These are phyloP conservation scores for Volutella citrinella DNA, from an alignment of 2,329 filamentous ascomycete species.

Conservation along the genomic window DNA sequence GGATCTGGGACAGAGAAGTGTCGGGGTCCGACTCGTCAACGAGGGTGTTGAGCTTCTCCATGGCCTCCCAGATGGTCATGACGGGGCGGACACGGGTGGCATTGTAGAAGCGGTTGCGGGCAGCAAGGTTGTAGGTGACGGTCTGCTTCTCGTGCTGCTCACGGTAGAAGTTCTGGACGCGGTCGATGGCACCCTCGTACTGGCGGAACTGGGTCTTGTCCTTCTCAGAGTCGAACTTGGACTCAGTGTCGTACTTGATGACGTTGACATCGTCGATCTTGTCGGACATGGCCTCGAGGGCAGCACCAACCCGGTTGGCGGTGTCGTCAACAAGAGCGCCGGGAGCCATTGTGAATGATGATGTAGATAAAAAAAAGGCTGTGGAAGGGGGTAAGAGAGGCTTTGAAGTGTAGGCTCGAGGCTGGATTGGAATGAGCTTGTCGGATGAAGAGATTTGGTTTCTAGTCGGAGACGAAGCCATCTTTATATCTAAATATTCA, in stretches of 20 bases:
- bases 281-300: conserved; percentile 49
- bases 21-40: conserved; percentile 92
- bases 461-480: too few species aligned
- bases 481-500: conserved; percentile 11
- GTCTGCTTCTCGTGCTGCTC: conserved; percentile 72
- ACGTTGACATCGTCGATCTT: conserved; percentile 51
- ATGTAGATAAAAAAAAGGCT: background rate
- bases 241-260: conserved; percentile 48
- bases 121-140: conserved; percentile 79
- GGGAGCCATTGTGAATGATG: conserved; percentile 23
- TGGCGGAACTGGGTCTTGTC: conserved; percentile 80
- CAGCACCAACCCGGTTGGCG: conserved; percentile 21
- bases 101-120: conserved; percentile 58
- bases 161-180: conserved; percentile 83
- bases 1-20: conserved; percentile 82
- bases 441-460: too few species aligned
- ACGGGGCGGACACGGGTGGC: conserved; percentile 60
- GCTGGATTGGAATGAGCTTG: conserved; percentile 1
- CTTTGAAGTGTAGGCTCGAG: background rate
- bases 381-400: conserved; percentile 1
- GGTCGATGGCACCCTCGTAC: conserved; percentile 78
- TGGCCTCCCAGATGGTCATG: conserved; percentile 88
- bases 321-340: conserved; percentile 21
- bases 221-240: conserved; percentile 70
- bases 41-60: conserved; percentile 87